phyloP scores from a whole-genome alignment of 2,329 filamentous ascomycete genomes.

The Monosporascus sp. region DNA sequence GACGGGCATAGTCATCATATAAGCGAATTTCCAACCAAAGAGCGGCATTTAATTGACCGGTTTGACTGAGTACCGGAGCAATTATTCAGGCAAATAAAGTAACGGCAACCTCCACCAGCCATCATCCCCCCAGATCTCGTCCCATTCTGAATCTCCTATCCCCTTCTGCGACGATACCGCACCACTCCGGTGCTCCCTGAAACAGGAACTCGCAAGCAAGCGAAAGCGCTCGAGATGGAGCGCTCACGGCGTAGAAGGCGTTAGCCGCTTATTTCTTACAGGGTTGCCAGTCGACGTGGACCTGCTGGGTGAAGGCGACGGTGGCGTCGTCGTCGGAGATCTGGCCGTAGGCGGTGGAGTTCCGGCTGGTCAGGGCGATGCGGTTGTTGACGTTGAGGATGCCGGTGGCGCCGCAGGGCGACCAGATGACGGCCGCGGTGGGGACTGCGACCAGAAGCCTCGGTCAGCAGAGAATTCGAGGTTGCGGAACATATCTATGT shows the following conservation, averaged over 20 bases:
- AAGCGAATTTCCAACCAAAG: too few relatives aligned
- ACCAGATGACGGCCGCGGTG: constrained; percentile 39
- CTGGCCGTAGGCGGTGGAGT: constrained; percentile 31
- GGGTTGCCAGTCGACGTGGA: constrained; percentile 36
- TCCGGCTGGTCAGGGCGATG: constrained; percentile 34
- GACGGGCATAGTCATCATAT: too few relatives aligned
- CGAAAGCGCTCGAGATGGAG: background rate
- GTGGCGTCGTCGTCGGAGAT: constrained; percentile 42
- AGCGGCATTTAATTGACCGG: too few relatives aligned
- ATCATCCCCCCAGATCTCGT: too few relatives aligned
- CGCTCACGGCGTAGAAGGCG: background rate
- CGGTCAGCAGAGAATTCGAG: background rate
- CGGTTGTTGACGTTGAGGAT: constrained; percentile 45
- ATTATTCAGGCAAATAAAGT: background rate
- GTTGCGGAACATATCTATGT: too few relatives aligned
- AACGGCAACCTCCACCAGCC: background rate
- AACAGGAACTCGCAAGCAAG: too few relatives aligned
- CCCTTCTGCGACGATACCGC: too few relatives aligned
- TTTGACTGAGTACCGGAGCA: too few relatives aligned
- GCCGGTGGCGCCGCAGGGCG: constrained; percentile 39
- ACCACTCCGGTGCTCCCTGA: too few relatives aligned
- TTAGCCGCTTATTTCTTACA: constrained; percentile 11
- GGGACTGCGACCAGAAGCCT: constrained; percentile 23
- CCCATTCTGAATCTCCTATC: too few relatives aligned
- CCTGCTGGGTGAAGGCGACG: constrained; percentile 38